Conservation (phyloP, 208 protist genomes). For the Porcisia hertigi region DNA sequence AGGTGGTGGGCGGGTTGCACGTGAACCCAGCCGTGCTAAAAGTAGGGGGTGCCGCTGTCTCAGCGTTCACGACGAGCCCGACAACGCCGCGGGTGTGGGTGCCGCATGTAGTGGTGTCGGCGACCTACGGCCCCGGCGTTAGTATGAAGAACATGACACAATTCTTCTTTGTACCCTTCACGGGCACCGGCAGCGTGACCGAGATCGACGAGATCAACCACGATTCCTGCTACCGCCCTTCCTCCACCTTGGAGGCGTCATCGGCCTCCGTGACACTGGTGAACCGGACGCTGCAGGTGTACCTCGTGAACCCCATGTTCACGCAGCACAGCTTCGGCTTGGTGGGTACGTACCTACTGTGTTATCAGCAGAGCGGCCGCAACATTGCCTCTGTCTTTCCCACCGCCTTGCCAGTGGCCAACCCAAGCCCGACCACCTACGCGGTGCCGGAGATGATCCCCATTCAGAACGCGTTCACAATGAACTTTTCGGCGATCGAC, state of each 20-base stretch:
- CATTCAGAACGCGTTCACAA: conserved; percentile 52
- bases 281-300: conserved; percentile 69
- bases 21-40: conserved; percentile 38
- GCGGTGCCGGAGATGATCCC: conserved; percentile 53
- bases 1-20: conserved; percentile 61
- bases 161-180: conserved; percentile 78
- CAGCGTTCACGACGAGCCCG: conserved; percentile 53
- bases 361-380: conserved; percentile 56
- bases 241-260: conserved; percentile 39
- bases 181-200: conserved; percentile 26
- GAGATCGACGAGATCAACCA: conserved; percentile 42
- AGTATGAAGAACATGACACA: conserved; percentile 34
- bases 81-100: conserved; percentile 60
- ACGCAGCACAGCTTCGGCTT: conserved; percentile 54
- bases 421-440: conserved; percentile 79
- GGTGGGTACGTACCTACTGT: conserved; percentile 66
- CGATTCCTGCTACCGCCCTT: conserved; percentile 77
- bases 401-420: conserved; percentile 39
- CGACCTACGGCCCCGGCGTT: conserved; percentile 30
- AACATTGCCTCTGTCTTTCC: conserved; percentile 77
- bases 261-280: conserved; percentile 43
- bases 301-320: conserved; percentile 33
- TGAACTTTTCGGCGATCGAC: conserved; percentile 64
- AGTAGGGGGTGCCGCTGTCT: conserved; percentile 56
- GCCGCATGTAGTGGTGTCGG: conserved; percentile 49